Base-by-base conservation (phyloP, 352 stramenopile genomes). In the Pelagophyceae sp. region DNA sequence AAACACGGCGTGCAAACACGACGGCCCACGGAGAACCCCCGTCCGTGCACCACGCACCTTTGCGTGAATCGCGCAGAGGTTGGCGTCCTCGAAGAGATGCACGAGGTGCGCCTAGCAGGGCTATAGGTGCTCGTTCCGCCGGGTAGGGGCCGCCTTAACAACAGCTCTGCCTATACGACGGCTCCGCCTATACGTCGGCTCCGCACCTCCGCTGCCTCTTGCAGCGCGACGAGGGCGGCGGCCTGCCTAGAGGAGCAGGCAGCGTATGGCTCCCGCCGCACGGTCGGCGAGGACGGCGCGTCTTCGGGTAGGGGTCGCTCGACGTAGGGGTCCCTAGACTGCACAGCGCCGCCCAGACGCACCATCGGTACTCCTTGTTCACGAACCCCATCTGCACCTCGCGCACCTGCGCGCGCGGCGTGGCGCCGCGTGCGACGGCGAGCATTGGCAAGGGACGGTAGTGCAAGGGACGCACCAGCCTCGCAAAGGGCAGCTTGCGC, bases 401-500 rank as follows among this genome's bases (percentile, higher is more conserved):
- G 37, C 79, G 50, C 29, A 54, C 45, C 80, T 82, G 69, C 89
- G 80, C n/a, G n/a, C n/a, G n/a, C n/a, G n/a, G n/a, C n/a, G n/a
- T n/a, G n/a, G n/a, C n/a, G n/a, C n/a, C n/a, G n/a, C n/a, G n/a
- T n/a, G n/a, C n/a, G n/a, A n/a, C n/a, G n/a, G n/a, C n/a, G n/a
- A n/a, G n/a, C n/a, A n/a, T n/a, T n/a, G n/a, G n/a, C n/a, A n/a
- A n/a, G n/a, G 20, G 51, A 38, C 76, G 45, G 45, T 89, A 87
- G 85, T 97, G 91, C 80, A 97, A 92, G 82, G 97, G 92, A 23
- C 92, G 87, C 61, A 97, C 94, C 23, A 99, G 85, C 29, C 96
- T 87, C 25, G 94, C 94, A 82, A 99, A 99, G 37, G 96, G 96
- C 51, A 99, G 85, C 82, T 96, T 95, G 29, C 95, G 91, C 71